phyloP scores from a whole-genome alignment of 73 alveolate genomes.

The Tetrahymena elliotti region DNA sequence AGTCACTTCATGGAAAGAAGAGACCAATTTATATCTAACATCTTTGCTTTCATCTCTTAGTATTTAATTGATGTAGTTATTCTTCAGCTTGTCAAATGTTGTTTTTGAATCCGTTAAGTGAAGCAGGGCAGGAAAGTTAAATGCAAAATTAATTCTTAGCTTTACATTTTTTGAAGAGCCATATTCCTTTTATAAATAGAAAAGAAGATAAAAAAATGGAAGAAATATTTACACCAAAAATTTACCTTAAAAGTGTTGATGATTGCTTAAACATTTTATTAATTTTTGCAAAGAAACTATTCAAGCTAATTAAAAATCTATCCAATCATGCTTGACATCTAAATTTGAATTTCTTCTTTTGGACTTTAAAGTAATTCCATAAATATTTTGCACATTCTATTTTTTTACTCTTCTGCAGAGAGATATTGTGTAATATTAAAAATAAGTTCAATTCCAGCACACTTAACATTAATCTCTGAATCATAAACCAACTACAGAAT shows the following conservation, averaged over 20 bases:
- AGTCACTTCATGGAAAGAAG: constrained; percentile 24
- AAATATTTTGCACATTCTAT: constrained; percentile 17
- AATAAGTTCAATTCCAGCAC: constrained; percentile 21
- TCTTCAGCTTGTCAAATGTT: constrained; percentile 13
- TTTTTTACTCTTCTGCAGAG: constrained; percentile 22
- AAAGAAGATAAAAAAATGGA: neutral
- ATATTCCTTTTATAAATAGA: neutral
- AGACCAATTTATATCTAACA: neutral
- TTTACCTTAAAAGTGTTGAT: neutral
- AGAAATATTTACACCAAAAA: neutral
- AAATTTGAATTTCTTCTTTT: neutral
- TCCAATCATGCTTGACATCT: constrained; percentile 34
- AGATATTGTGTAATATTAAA: constrained; percentile 15
- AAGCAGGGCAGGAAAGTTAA: constrained; percentile 27
- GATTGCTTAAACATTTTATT: neutral
- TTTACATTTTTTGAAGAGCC: neutral
- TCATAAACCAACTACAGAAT: constrained; percentile 19
- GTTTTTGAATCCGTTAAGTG: neutral
- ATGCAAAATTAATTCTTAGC: constrained; percentile 13
- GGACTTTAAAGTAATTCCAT: constrained; percentile 2
- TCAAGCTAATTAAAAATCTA: neutral
- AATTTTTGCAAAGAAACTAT: neutral
- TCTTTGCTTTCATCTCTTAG: neutral
- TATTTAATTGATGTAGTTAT: neutral
- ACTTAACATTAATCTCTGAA: constrained; percentile 1